Evolutionary conservation across 345 rosid species (phyloP), one percentile per base, ranked within the genome.

Genomic region (Geranium brycei): DNA sequence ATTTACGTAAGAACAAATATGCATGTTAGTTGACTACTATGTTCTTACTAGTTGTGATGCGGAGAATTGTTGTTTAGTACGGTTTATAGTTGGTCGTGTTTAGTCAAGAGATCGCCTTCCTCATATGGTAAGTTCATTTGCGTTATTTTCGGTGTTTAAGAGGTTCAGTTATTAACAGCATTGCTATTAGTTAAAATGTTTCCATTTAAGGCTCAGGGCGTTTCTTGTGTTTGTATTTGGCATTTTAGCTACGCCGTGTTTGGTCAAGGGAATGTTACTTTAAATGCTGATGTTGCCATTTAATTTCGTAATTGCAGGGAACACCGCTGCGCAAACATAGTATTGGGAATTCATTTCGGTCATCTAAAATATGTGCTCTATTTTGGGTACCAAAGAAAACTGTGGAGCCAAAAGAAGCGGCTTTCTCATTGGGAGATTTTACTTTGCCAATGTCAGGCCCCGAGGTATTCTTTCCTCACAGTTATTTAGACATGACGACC

Each of bases 361-460:
- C 68, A 31, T 65, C 65, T 35, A 76, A 66, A 62, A 73, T 84
- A 53, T 75, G 70, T 32, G 96, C 98, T 0, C 35, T 89, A 59
- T 91, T 91, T 64, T 89, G 98, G 96, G 82, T 80, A 51, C 71
- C 96, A 2, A 87, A 73, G 73, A 87, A 82, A 60, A 68, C 88
- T 51, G 74, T 63, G 41, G 72, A 83, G 78, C 74, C 71, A 19
- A 73, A 67, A 64, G 81, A 79, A 40, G 65, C 80, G 55, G 85
- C 80, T 68, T 67, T 78, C 64, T 82, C 87, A 3, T 69, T 79
- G 10, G 75, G 79, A n/a, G 73, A 78, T 72, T 84, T 75, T 61
- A 63, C 82, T 69, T 66, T 91, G 79, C 78, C 69, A 65, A 80
- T 68, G 60, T 65, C 84, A 67, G 83, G 15, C 65, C 59, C 66